A percentile compares a stretch with the other conserved stretches of the same genome.
phyloP scores from a whole-genome alignment of 257 asterid species.

The Solanum sejunctum region DNA sequence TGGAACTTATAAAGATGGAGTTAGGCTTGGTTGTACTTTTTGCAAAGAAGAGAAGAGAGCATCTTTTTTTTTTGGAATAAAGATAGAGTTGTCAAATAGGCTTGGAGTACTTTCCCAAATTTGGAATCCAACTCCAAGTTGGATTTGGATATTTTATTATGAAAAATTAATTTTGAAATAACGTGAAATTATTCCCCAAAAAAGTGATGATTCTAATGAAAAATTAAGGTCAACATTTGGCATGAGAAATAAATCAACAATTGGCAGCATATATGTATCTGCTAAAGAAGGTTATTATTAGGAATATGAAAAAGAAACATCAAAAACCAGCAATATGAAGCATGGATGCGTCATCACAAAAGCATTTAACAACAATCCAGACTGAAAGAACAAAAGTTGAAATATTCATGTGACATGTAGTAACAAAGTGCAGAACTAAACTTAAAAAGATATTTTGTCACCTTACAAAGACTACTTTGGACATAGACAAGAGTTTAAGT shows the following conservation, averaged over 20 bases:
- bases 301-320: not conserved
- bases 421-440: too few relatives aligned
- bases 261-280: not conserved
- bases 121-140: too few relatives aligned
- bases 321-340: not conserved
- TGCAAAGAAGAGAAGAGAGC: not conserved
- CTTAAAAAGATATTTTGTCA: too few relatives aligned
- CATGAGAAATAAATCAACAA: not conserved
- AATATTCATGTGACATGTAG: not conserved
- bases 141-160: too few relatives aligned
- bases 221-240: not conserved
- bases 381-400: not conserved
- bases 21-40: not conserved
- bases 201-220: not conserved
- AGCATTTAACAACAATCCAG: not conserved
- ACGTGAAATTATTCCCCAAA: not conserved
- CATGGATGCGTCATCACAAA: not conserved
- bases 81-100: not conserved
- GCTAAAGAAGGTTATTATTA: not conserved
- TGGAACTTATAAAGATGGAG: not conserved
- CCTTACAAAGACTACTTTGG: too few relatives aligned
- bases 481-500: too few relatives aligned
- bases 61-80: not conserved
- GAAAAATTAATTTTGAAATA: too few relatives aligned
- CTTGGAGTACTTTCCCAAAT: too few relatives aligned